phyloP scores from a whole-genome alignment of 352 stramenopile genomes.

The Phytophthora brassicae region DNA sequence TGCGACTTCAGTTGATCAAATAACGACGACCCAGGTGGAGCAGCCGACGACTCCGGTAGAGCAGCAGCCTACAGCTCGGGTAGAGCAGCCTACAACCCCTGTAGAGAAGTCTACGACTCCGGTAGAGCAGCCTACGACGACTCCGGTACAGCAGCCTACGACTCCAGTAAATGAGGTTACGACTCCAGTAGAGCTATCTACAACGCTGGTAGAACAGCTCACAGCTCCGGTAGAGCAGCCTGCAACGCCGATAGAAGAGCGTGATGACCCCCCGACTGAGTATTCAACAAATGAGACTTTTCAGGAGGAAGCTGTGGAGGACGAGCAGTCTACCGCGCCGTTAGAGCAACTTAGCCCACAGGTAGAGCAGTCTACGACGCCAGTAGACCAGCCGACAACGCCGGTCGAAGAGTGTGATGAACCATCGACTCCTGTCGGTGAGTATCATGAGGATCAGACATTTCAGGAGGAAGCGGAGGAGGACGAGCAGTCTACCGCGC shows the following conservation, averaged over 20 bases:
- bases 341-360: background rate
- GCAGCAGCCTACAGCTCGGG: background rate
- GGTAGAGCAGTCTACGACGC: background rate
- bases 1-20: background rate
- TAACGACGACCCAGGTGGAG: conserved; percentile 13
- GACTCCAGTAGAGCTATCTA: background rate
- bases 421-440: conserved; percentile 2
- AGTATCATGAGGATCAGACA: conserved; percentile 10
- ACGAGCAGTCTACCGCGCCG: too few relatives aligned
- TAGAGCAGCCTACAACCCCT: conserved; percentile 5
- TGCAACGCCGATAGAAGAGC: conserved; percentile 2
- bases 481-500: too few relatives aligned
- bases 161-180: background rate
- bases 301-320: too few relatives aligned
- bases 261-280: too few relatives aligned
- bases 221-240: background rate
- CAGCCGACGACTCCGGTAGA: conserved; percentile 1
- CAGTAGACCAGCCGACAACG: conserved; percentile 5
- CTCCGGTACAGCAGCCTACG: background rate
- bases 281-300: too few relatives aligned
- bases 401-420: conserved; percentile 14
- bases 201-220: background rate
- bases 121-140: background rate
- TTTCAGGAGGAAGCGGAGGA: conserved; percentile 12
- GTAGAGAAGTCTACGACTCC: conserved; percentile 5